Base-by-base conservation (phyloP, 148 eudicot genomes). In the Arbutus unedo region DNA sequence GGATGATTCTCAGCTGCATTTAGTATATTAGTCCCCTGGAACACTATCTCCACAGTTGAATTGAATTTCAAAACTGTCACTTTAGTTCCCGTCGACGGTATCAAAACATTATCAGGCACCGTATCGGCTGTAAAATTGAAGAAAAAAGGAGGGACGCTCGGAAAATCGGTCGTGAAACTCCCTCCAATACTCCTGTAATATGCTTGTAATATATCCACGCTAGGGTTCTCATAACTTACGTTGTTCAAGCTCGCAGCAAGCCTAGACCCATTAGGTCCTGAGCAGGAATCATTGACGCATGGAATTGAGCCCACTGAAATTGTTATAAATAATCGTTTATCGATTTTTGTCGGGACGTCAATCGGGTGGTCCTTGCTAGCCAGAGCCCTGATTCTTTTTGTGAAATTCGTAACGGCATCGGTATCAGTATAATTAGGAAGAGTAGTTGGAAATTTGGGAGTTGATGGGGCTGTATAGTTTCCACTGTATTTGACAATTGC, bases 1-100 rank as follows among this genome's bases (percentile, higher is more conserved):
- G 87, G 87, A 53, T 85, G 87, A 62, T 85, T 85, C 74, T 85
- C 87, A 1, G 82, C 43, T 19, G 59, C 82, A 11, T 23, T 64
- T 23, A 82, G 1, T 45, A 85, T 38, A 50, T 79, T 85, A 13
- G 87, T 82, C 56, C 80, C 80, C 18, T 82, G 87, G 45, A 82
- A 82, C 19, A 85, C 87, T 4, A 85, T 68, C 83, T 85, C 87
- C 79, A 82, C 59, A 8, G 3, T 74, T 1, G 85, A 48, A 25
- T 79, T 74, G 18, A 78, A 74, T 0, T 85, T 68, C 79, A 85
- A 45, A 5, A 85, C 76, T 18, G 13, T 78, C 19, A 82, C 80
- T 68, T 73, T 74, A 0, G 87, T 85, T 56, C 76, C 87, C 6
- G 9, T 74, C 16, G 18, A 11, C 0, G 80, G 75, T 2, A 74